phyloP scores from a whole-genome alignment of 352 stramenopile species.

The Phytophthora podocarpi region DNA sequence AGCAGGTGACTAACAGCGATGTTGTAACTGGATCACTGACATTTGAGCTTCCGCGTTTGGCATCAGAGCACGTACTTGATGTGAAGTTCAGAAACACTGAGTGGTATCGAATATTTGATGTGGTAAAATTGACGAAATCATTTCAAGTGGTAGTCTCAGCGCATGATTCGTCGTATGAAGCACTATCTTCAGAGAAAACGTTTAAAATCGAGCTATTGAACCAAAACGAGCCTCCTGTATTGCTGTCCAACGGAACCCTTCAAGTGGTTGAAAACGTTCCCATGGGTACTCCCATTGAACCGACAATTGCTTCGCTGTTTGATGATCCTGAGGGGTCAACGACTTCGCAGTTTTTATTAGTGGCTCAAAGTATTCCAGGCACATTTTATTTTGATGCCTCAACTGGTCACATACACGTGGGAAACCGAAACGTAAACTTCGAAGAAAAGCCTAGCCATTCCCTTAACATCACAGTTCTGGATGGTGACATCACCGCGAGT shows the following conservation, averaged over 20 bases:
- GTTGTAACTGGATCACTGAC: slow-evolving; percentile 4
- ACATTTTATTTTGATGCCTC: slow-evolving; percentile 56
- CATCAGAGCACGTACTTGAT: slow-evolving; percentile 25
- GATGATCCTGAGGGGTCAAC: slow-evolving; percentile 27
- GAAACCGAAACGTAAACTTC: slow-evolving; percentile 38
- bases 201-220: slow-evolving; percentile 24
- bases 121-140: slow-evolving; percentile 40
- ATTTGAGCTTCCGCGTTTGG: slow-evolving; percentile 23
- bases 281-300: slow-evolving; percentile 5
- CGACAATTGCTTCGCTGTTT: slow-evolving; percentile 13
- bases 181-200: slow-evolving; percentile 17
- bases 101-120: slow-evolving; percentile 45
- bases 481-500: slow-evolving; percentile 5
- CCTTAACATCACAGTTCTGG: slow-evolving; percentile 15
- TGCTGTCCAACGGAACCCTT: slow-evolving; percentile 1
- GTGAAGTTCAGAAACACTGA: slow-evolving; percentile 26
- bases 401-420: slow-evolving; percentile 40
- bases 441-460: slow-evolving; percentile 25
- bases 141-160: slow-evolving; percentile 41
- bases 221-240: slow-evolving; percentile 23
- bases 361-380: slow-evolving; percentile 37
- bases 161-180: slow-evolving; percentile 41
- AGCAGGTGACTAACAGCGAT: neutral
- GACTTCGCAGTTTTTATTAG: slow-evolving; percentile 28
- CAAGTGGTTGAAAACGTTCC: slow-evolving; percentile 26